phyloP scores from a whole-genome alignment of 2,329 filamentous ascomycete genomes.

The Arthrobotrys iridis region DNA sequence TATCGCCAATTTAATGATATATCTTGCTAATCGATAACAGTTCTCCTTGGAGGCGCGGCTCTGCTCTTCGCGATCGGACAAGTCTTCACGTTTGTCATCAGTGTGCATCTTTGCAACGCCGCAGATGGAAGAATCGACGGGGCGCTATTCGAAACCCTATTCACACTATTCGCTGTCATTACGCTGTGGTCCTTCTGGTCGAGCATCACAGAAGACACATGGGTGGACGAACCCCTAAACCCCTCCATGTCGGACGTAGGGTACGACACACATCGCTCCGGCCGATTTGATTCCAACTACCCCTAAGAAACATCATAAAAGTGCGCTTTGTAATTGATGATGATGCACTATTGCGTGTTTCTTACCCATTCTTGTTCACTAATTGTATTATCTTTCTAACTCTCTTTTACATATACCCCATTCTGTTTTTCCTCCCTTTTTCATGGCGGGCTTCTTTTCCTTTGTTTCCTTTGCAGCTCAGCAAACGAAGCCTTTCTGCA shows the following conservation, averaged over 20 bases:
- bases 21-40: slow-evolving; percentile 25
- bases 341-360: slow-evolving; percentile 14
- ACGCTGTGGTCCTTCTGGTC: slow-evolving; percentile 97
- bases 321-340: slow-evolving; percentile 11
- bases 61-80: slow-evolving; percentile 91
- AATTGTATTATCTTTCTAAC: slow-evolving; percentile 36
- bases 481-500: slow-evolving; percentile 14
- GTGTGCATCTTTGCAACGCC: slow-evolving; percentile 86
- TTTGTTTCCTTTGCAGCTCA: slow-evolving; percentile 9
- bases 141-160: slow-evolving; percentile 89
- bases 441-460: not conserved
- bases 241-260: slow-evolving; percentile 47
- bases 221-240: slow-evolving; percentile 69
- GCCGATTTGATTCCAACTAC: slow-evolving; percentile 40
- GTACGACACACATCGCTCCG: slow-evolving; percentile 46
- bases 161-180: slow-evolving; percentile 84
- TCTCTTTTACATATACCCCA: slow-evolving; percentile 52
- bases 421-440: slow-evolving; percentile 56
- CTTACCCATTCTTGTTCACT: slow-evolving; percentile 1
- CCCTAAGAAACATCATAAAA: slow-evolving; percentile 6
- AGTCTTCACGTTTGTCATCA: slow-evolving; percentile 95
- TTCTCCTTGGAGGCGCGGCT: slow-evolving; percentile 67
- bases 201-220: slow-evolving; percentile 98
- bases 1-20: not conserved
- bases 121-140: slow-evolving; percentile 89